A percentile compares a stretch with the other conserved stretches of the same genome.
Conservation (phyloP, 352 stramenopile species). For the Aphanomyces cochlioides region DNA sequence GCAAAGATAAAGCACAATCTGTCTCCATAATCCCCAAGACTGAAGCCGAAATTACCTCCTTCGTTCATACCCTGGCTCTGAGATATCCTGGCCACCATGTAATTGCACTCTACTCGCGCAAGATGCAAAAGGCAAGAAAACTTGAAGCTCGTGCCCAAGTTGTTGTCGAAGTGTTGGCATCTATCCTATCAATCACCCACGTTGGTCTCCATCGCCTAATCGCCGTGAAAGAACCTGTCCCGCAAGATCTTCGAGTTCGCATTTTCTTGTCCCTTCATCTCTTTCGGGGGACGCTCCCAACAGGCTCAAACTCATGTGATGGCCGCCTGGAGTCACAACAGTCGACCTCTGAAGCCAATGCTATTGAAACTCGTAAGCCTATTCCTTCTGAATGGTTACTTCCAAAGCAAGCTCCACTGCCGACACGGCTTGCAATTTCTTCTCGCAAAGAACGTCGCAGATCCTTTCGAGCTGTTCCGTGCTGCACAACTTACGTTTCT, state of each 20-base stretch:
- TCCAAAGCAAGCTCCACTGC: constrained; percentile 37
- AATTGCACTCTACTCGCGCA: constrained; percentile 9
- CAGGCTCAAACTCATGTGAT: constrained; percentile 70
- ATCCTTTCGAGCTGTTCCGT: background rate
- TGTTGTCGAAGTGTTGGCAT: constrained; percentile 56
- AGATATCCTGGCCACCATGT: constrained; percentile 32
- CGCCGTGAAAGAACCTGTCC: constrained; percentile 50
- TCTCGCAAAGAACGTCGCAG: no score
- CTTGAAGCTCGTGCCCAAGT: constrained; percentile 55
- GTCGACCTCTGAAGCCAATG: no score
- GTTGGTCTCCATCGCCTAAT: constrained; percentile 67
- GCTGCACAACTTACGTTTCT: constrained; percentile 58
- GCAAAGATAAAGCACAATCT: constrained; percentile 66
- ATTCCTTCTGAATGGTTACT: constrained; percentile 66
- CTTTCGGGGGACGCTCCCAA: constrained; percentile 47
- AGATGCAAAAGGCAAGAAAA: constrained; percentile 33
- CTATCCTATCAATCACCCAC: constrained; percentile 59
- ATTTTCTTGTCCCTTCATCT: constrained; percentile 62
- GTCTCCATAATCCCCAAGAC: constrained; percentile 54
- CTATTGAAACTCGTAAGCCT: constrained; percentile 30
- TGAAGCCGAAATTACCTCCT: constrained; percentile 35
- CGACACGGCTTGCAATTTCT: background rate
- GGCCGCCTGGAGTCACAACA: constrained; percentile 50
- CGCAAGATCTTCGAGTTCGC: constrained; percentile 57
- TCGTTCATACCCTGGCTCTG: constrained; percentile 31